These are phyloP conservation scores for Pestalotiopsis sp. DNA, from an alignment of 2,329 filamentous ascomycete genomes.

Conservation along the genomic window DNA sequence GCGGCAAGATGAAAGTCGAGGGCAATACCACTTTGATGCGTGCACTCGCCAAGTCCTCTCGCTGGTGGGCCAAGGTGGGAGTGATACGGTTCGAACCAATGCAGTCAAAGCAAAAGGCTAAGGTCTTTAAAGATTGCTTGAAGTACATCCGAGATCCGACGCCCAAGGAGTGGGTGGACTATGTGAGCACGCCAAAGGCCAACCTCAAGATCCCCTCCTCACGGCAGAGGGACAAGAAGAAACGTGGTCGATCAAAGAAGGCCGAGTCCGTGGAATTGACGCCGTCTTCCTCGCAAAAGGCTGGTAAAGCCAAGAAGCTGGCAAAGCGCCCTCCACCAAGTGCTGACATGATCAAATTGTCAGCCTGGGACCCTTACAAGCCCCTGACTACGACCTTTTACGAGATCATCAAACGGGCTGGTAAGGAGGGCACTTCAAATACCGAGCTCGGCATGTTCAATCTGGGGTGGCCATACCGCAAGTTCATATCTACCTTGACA, in stretches of 20 bases:
- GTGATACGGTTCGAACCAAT: conserved; percentile 61
- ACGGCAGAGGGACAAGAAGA: conserved; percentile 29
- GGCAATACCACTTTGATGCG: conserved; percentile 63
- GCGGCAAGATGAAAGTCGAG: conserved; percentile 58
- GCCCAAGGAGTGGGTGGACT: conserved; percentile 58
- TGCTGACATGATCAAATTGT: conserved; percentile 21
- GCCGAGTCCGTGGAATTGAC: conserved; percentile 23
- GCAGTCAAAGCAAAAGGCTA: conserved; percentile 48
- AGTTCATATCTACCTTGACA: conserved; percentile 36
- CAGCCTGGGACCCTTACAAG: conserved; percentile 35
- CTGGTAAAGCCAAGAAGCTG: conserved; percentile 7
- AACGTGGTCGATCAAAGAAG: conserved; percentile 25
- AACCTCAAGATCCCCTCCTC: conserved; percentile 31
- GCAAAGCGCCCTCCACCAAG: background rate
- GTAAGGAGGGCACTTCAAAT: conserved; percentile 34
- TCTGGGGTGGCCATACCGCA: conserved; percentile 33
- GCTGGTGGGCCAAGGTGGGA: conserved; percentile 59
- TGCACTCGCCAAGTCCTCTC: conserved; percentile 58
- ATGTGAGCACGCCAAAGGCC: conserved; percentile 52
- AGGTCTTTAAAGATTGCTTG: conserved; percentile 64
- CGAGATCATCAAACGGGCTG: conserved; percentile 36
- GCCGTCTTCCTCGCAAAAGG: conserved; percentile 13
- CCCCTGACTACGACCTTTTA: conserved; percentile 34
- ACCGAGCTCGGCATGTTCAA: conserved; percentile 32
- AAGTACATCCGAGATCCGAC: conserved; percentile 60